Base-by-base conservation (phyloP, 2,329 filamentous ascomycete species). In the Ramichloridium luteum region DNA sequence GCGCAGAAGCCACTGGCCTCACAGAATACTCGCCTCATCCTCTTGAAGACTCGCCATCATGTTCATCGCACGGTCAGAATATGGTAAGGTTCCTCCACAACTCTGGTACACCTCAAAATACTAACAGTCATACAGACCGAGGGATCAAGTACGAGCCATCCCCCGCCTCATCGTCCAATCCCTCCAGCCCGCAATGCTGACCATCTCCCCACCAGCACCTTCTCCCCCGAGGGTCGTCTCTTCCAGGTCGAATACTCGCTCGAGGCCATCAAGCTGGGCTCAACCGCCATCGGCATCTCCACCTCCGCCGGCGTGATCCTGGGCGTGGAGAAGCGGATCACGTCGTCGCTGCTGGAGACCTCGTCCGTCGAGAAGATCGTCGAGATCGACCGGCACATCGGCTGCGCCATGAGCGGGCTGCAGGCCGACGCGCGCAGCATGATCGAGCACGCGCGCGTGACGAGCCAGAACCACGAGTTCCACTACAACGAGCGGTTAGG, bases 171-270 rank as follows among this genome's bases (percentile, higher is more conserved):
- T 20, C 17, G 13, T 13, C 25, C 17, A 10, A 6, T 8, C 16
- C 9, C 16, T 18, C 25, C 28, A 14, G n/a, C n/a, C n/a, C n/a
- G n/a, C n/a, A 23, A n/a, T 23, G 34, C 39, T 45, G 47, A 55
- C 40, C 55, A 48, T 39, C 22, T 26, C 16, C 40, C 29, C 32
- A 14, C 31, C 58, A 92, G 82, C 74, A 98, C 90, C 73, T 98
- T 98, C 75, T 98, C 90, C 51, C 90, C 90, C 40, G 90, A 98
- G 74, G 90, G 90, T 55, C 90, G 90, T 64, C 82, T 98, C 61
- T 98, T 98, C 74, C 90, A 98, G 70, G 90, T 98, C 69, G 90
- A 98, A 80, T 98, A 98, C 76, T 96, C 90, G 38, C 80, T 98
- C 61, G 90, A 98, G 70, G 90, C 90, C 63, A 98, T 98, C 75